A percentile compares a stretch with the other conserved stretches of the same genome.
Evolutionary conservation across 768 basidiomycete genomes (phyloP).

Genomic region (Phylloporus arenicola): DNA sequence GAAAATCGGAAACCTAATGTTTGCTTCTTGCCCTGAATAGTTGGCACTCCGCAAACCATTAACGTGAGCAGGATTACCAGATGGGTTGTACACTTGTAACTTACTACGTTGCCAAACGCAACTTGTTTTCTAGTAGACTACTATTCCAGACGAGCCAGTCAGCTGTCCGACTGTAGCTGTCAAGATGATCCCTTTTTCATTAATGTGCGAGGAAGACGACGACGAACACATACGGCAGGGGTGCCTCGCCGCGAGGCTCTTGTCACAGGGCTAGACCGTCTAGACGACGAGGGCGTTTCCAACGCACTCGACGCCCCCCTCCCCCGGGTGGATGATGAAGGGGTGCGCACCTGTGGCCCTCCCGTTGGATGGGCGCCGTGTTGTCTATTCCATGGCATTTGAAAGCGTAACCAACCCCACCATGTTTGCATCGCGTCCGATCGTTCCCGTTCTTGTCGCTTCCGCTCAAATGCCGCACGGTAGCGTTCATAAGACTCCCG

Average conservation of each 20-base stretch:
- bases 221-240: slow-evolving; percentile 20
- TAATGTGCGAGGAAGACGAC: slow-evolving; percentile 22
- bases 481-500: slow-evolving; percentile 92
- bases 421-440: slow-evolving; percentile 28
- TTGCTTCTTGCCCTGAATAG: slow-evolving; percentile 26
- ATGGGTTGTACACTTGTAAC: not conserved
- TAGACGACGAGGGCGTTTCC: slow-evolving; percentile 29
- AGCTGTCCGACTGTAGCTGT: slow-evolving; percentile 15
- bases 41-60: slow-evolving; percentile 19
- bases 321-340: slow-evolving; percentile 24
- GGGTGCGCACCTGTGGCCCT: slow-evolving; percentile 18
- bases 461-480: slow-evolving; percentile 78
- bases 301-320: slow-evolving; percentile 21
- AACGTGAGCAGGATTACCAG: slow-evolving; percentile 2
- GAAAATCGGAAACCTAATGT: slow-evolving; percentile 29
- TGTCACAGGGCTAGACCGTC: slow-evolving; percentile 32
- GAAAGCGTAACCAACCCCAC: slow-evolving; percentile 26
- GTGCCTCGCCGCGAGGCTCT: slow-evolving; percentile 24
- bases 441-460: slow-evolving; percentile 60
- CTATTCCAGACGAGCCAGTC: not conserved
- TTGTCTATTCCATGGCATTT: slow-evolving; percentile 27
- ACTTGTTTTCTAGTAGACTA: not conserved
- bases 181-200: slow-evolving; percentile 15
- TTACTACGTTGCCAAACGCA: not conserved
- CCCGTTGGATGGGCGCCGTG: slow-evolving; percentile 2